Percentiles rank a stretch among this genome's conserved stretches.
These are phyloP conservation scores for Cryphonectria carpinicola DNA, from an alignment of 2,329 filamentous ascomycete species.

Conservation along the genomic window DNA sequence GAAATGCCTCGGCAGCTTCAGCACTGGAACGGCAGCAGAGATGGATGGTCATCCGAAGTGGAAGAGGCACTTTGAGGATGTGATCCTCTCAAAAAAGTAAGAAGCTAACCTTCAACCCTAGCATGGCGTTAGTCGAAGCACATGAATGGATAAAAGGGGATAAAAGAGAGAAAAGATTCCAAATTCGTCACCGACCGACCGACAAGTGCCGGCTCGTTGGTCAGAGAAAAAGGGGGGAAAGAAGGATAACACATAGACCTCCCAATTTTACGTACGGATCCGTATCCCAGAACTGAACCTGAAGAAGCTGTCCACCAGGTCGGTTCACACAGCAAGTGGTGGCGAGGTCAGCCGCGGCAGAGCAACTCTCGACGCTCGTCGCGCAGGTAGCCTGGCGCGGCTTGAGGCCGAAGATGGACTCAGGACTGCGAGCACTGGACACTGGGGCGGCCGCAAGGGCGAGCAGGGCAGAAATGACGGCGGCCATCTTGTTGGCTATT, in stretches of 20 bases:
- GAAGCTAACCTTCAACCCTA: slow-evolving; percentile 21
- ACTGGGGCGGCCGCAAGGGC: slow-evolving; percentile 17
- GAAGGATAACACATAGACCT: background rate
- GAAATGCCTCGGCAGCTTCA: background rate
- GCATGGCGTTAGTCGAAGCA: background rate
- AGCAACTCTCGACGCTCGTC: slow-evolving; percentile 24
- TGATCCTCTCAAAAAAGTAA: background rate
- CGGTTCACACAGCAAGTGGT: slow-evolving; percentile 26
- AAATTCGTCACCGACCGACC: background rate
- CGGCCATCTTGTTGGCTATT: slow-evolving; percentile 9
- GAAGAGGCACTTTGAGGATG: background rate
- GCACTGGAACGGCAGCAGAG: no score
- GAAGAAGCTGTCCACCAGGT: slow-evolving; percentile 26
- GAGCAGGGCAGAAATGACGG: slow-evolving; percentile 13
- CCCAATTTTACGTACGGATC: slow-evolving; percentile 17
- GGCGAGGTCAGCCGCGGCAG: slow-evolving; percentile 14
- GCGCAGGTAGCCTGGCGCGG: slow-evolving; percentile 23
- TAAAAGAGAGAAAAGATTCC: background rate
- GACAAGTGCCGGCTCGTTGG: background rate
- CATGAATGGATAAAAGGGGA: background rate
- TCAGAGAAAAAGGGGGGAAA: background rate
- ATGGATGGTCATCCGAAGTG: background rate
- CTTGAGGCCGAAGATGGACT: slow-evolving; percentile 21
- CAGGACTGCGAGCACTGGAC: slow-evolving; percentile 15
- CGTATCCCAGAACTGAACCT: slow-evolving; percentile 29